Evolutionary conservation across 805 yeast genomes (phyloP), one percentile per base, ranked within the genome.

Genomic region (Zygosaccharomyces pseudorouxii): DNA sequence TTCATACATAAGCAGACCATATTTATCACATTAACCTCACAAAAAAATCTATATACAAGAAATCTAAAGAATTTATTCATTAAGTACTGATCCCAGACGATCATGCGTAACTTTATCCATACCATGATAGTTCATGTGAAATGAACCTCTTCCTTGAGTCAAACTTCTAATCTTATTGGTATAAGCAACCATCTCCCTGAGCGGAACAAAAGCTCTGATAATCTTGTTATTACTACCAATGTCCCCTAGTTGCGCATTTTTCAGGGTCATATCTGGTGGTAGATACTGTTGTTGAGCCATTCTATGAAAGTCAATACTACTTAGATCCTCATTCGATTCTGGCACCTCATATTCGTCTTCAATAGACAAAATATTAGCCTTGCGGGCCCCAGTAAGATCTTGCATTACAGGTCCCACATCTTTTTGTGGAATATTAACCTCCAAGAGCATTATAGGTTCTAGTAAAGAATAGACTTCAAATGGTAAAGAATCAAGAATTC

Each of bases 111-210:
- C 85, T 45, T 81, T 70, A 55, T 81, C 80, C 85, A 89, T 89
- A 2, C 89, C 86, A 35, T 73, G 65, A 55, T 83, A 86, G 11
- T 78, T 75, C 96, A 92, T 87, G 51, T 81, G 80, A 65, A 86
- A 89, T 2, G 81, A 77, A 2, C 90, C 96, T 38, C 96, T 75
- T 1, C 99, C 99, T 60, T 89, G 89, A 0, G 97, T 90, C 56
- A 89, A 70, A 31, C 93, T 83, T 57, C 98, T 71, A 40, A 93
- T 70, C 52, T 78, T 79, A 9, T 82, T 80, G 50, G 89, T 74
- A 64, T 93, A 93, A 0, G 97, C 96, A 42, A 89, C 78, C 96
- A 93, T 89, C 52, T 85, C 95, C 51, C 83, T 76, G 61, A 93
- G 71, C 3, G 99, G 97, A 0, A 89, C 90, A 44, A 76, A 78